Evolutionary conservation across 768 basidiomycete genomes (phyloP), one percentile per base, ranked within the genome.

Genomic region (Termitomyces sp.): DNA sequence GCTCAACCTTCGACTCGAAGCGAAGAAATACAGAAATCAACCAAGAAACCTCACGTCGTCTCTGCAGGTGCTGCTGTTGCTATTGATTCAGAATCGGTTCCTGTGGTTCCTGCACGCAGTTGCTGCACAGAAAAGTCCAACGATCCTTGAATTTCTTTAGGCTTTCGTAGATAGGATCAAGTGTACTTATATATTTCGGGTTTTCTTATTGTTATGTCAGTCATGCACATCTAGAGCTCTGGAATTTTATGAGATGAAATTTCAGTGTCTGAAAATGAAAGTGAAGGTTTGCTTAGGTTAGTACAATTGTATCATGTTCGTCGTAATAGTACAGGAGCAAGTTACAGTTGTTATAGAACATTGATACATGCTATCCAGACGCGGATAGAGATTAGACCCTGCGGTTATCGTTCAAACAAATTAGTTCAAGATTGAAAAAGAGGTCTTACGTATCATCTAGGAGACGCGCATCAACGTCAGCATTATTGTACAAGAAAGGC

Each of bases 381-480:
- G 38, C 22, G 27, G 31, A 29, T 13, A 33, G 25, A 48, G 22
- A 49, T 54, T 52, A 59, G 47, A 61, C 57, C 25, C 57, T 59
- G 33, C 16, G 42, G 18, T 38, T 11, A 23, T 47, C 11, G 31
- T 25, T 27, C 18, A 15, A 22, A 22, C 56, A 9, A 45, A 25
- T 36, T 27, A 23, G 5, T 10, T 27, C 13, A 56, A 44, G 5
- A 10, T 32, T 22, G 13, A 9, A 25, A 18, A 7, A 50, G 55
- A 41, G 53, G 36, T 78, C 82, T 68, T 70, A 85, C 84, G 80
- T 80, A 66, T 85, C 84, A 70, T 86, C 84, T 86, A 54, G 22
- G 57, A 56, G 12, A 3, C 65, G 60, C 46, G 54, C 62, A 33
- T 43, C 56, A 36, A 32, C 33, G 43, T 53, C 20, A 31, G 41